Conservation (phyloP, 2,329 filamentous ascomycete species). For the Fusarium siculi region DNA sequence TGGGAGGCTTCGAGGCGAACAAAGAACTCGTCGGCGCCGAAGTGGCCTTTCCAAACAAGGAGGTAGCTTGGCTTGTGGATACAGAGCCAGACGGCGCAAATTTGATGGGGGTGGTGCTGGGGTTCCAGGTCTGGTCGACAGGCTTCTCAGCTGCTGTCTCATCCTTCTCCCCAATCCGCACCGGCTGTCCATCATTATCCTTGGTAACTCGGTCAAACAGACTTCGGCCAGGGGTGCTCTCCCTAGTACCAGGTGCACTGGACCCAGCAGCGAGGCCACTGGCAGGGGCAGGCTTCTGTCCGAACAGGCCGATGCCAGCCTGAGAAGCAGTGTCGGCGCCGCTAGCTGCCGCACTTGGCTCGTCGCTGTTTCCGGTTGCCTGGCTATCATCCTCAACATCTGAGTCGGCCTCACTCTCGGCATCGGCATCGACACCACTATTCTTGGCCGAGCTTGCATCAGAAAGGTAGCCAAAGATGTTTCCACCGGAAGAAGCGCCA, state of each 20-base stretch:
- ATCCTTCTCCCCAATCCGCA: constrained; percentile 51
- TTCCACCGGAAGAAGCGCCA: constrained; percentile 48
- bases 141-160: constrained; percentile 42
- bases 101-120: constrained; percentile 65
- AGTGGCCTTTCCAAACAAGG: constrained; percentile 48
- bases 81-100: constrained; percentile 55
- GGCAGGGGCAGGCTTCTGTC: constrained; percentile 46
- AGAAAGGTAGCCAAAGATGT: constrained; percentile 71
- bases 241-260: constrained; percentile 55
- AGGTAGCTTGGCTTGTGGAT: constrained; percentile 43
- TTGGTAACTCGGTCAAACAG: constrained; percentile 67
- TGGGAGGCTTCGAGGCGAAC: constrained; percentile 52
- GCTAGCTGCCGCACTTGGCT: constrained; percentile 56
- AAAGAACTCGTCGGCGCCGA: constrained; percentile 47
- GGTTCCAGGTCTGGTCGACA: constrained; percentile 55
- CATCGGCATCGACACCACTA: constrained; percentile 61
- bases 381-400: constrained; percentile 55
- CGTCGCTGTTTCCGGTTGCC: constrained; percentile 56
- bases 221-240: constrained; percentile 60
- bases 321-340: constrained; percentile 54
- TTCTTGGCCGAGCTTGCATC: constrained; percentile 66
- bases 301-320: constrained; percentile 41
- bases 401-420: constrained; percentile 58
- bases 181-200: constrained; percentile 60
- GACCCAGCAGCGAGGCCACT: constrained; percentile 44